Conservation (phyloP, 2,329 filamentous ascomycete species). For the Diplodia corticola region DNA sequence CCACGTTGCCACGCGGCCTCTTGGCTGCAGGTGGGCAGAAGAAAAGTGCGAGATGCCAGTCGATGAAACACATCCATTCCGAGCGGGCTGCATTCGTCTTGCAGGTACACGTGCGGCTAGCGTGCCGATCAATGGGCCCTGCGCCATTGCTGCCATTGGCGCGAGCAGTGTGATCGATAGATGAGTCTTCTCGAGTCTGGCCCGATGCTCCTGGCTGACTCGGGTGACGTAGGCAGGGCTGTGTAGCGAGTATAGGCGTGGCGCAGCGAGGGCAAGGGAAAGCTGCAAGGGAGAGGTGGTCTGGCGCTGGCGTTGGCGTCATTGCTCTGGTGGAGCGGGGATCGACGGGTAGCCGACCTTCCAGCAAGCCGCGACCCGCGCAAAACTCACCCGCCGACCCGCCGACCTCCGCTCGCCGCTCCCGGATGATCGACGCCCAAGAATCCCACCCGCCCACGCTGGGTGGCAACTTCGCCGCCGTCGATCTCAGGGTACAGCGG, state of each 20-base stretch:
- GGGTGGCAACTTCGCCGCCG: too few species aligned
- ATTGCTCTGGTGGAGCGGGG: neutral
- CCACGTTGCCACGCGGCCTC: neutral
- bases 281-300: too few species aligned
- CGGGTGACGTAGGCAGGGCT: too few species aligned
- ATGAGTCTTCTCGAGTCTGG: neutral
- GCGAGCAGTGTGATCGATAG: neutral
- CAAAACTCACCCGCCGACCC: neutral
- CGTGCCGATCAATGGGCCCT: constrained; percentile 2
- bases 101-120: neutral
- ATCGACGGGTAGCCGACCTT: neutral
- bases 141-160: neutral
- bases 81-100: neutral
- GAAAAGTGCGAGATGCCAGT: neutral
- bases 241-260: too few species aligned
- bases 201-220: too few species aligned
- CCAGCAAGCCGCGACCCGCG: neutral
- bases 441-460: too few species aligned
- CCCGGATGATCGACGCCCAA: neutral
- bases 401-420: too few species aligned
- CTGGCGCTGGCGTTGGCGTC: neutral
- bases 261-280: neutral
- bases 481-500: neutral
- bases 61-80: constrained; percentile 3
- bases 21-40: neutral